A percentile compares a stretch with the other conserved stretches of the same genome.
These are phyloP conservation scores for Lentinula raphanica DNA, from an alignment of 768 basidiomycete genomes.

Conservation along the genomic window DNA sequence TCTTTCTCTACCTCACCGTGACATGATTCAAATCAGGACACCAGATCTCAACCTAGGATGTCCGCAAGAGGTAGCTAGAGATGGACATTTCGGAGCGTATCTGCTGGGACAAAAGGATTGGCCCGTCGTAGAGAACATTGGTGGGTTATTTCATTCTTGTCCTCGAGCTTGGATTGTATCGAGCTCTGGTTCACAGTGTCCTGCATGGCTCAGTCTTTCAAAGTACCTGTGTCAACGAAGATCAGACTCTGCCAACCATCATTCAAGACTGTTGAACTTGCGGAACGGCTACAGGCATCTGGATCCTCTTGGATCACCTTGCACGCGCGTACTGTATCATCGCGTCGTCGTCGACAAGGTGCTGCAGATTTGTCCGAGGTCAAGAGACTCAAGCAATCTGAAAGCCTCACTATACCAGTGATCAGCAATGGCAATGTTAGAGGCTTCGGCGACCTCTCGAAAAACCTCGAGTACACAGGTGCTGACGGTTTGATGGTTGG, in stretches of 20 bases:
- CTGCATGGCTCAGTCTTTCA: constrained; percentile 56
- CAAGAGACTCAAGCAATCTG: constrained; percentile 43
- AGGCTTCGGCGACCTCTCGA: constrained; percentile 46
- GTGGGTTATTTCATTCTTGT: constrained; percentile 28
- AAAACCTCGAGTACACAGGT: constrained; percentile 49
- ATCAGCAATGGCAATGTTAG: constrained; percentile 80
- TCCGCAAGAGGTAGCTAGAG: constrained; percentile 63
- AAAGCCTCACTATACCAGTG: constrained; percentile 44
- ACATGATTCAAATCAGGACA: constrained; percentile 8
- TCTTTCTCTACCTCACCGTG: not conserved
- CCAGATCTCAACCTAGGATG: constrained; percentile 80
- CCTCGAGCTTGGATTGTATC: not conserved
- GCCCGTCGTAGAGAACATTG: constrained; percentile 60
- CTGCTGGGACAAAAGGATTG: constrained; percentile 70
- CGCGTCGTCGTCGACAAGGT: constrained; percentile 65
- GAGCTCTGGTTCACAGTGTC: constrained; percentile 40
- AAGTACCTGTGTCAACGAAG: constrained; percentile 63
- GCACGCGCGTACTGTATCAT: constrained; percentile 70
- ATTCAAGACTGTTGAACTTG: constrained; percentile 50
- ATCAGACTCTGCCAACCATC: constrained; percentile 53
- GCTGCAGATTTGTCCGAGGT: constrained; percentile 63
- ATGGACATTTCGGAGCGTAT: constrained; percentile 71
- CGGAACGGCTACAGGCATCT: constrained; percentile 51
- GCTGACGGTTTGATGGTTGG: constrained; percentile 81
- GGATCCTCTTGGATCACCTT: constrained; percentile 70